Evolutionary conservation across 2,329 filamentous ascomycete species (phyloP).

Genomic region (Ascochyta koolunga): DNA sequence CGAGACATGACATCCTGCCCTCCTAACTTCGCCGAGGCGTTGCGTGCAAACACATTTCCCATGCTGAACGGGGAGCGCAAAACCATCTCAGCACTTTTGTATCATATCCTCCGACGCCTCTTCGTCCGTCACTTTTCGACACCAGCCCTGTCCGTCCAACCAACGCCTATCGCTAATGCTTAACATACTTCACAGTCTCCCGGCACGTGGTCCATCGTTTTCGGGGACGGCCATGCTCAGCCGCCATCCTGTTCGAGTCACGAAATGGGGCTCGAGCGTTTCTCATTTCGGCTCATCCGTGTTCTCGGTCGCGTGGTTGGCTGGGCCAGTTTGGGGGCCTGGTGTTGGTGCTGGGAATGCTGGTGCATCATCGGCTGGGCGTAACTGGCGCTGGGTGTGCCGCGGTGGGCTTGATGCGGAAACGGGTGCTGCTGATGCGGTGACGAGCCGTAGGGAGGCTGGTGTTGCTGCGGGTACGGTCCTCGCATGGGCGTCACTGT

Average conservation of each 20-base stretch:
- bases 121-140: conserved; percentile 11
- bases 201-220: conserved; percentile 35
- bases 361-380: conserved; percentile 51
- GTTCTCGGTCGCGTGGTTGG: conserved; percentile 41
- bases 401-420: conserved; percentile 47
- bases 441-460: conserved; percentile 47
- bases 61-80: neutral
- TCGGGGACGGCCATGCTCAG: conserved; percentile 12
- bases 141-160: conserved; percentile 28
- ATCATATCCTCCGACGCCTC: neutral
- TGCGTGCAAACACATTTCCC: neutral
- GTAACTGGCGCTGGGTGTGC: conserved; percentile 49
- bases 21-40: neutral
- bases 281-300: conserved; percentile 48
- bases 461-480: conserved; percentile 49
- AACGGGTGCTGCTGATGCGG: conserved; percentile 50
- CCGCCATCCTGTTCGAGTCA: conserved; percentile 12
- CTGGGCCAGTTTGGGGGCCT: conserved; percentile 45
- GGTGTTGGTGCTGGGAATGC: conserved; percentile 48
- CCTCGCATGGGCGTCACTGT: conserved; percentile 49
- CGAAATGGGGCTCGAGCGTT: conserved; percentile 14
- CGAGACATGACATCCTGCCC: neutral
- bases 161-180: conserved; percentile 50
- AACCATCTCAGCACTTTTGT: neutral
- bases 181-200: conserved; percentile 37